A percentile compares a stretch with the other conserved stretches of the same genome.
These are phyloP conservation scores for Rhododendron vialii DNA, from an alignment of 148 eudicot species.

Conservation along the genomic window DNA sequence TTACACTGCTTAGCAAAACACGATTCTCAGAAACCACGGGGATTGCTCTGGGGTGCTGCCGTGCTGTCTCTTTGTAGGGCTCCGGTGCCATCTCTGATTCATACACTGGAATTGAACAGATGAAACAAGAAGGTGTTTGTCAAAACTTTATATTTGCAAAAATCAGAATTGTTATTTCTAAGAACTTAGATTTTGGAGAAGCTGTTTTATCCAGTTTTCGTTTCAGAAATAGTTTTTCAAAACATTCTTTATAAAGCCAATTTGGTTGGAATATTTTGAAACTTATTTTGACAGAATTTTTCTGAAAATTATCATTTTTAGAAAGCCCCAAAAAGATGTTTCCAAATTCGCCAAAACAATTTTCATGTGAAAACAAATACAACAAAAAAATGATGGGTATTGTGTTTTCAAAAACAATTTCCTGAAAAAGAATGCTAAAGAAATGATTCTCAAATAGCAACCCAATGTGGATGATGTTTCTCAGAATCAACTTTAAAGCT, in stretches of 20 bases:
- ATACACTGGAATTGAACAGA: constrained; percentile 41
- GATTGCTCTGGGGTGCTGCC: constrained; percentile 39
- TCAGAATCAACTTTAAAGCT: neutral
- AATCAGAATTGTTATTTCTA: neutral
- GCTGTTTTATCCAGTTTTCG: neutral
- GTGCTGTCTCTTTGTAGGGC: constrained; percentile 27
- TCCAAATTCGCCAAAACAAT: neutral
- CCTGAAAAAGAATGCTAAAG: neutral
- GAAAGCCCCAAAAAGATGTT: neutral
- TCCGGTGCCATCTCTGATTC: constrained; percentile 57
- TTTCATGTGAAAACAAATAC: neutral
- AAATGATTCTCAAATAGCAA: neutral
- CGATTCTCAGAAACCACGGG: constrained; percentile 35
- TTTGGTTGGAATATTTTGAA: neutral
- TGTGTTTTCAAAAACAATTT: neutral
- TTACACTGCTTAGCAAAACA: constrained; percentile 14
- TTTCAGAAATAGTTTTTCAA: neutral
- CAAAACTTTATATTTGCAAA: neutral
- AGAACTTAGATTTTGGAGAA: neutral
- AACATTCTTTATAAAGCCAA: neutral
- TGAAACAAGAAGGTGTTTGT: neutral
- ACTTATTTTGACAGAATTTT: neutral
- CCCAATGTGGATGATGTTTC: neutral
- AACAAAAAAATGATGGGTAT: neutral
- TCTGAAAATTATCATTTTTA: neutral